phyloP scores from a whole-genome alignment of 176 grass and related monocot species.

The Pontederia paniculata region DNA sequence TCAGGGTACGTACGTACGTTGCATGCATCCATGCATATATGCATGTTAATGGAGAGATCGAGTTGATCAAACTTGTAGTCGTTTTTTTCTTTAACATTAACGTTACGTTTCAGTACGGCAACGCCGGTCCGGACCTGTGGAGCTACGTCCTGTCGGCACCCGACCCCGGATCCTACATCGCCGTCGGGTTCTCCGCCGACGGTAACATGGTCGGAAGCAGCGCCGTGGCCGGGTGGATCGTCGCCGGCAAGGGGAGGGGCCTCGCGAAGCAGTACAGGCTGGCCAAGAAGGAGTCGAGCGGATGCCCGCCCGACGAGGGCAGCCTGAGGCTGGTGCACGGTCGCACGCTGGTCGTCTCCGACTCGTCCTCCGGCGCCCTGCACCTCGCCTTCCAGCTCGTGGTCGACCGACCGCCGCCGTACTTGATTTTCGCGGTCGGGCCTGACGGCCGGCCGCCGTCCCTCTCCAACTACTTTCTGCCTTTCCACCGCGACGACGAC shows the following conservation, averaged over 20 bases:
- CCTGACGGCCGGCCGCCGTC: background rate
- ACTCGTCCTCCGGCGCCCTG: conserved; percentile 23
- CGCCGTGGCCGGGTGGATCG: conserved; percentile 58
- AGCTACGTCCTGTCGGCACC: conserved; percentile 81
- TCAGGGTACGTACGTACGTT: background rate
- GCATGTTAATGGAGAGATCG: too few species aligned
- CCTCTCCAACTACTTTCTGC: background rate
- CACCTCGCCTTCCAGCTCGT: too few species aligned
- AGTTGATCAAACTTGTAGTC: too few species aligned
- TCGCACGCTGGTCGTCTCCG: conserved; percentile 32
- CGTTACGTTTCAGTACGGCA: conserved; percentile 42
- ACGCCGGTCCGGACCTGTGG: conserved; percentile 54
- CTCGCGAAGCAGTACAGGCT: conserved; percentile 68
- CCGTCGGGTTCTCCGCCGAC: conserved; percentile 63
- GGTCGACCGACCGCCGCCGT: conserved; percentile 22
- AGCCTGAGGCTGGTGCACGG: conserved; percentile 39
- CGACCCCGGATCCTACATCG: conserved; percentile 48
- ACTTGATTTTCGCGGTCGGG: conserved; percentile 50
- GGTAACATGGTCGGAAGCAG: conserved; percentile 82
- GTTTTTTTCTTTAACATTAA: background rate
- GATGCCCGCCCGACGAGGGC: conserved; percentile 33
- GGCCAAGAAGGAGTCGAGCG: conserved; percentile 27
- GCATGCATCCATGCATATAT: background rate
- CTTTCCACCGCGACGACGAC: background rate
- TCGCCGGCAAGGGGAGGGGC: conserved; percentile 22